Evolutionary conservation across 1,284 basidiomycete genomes (phyloP).

Genomic region (Leccinum pseudoinsigne): DNA sequence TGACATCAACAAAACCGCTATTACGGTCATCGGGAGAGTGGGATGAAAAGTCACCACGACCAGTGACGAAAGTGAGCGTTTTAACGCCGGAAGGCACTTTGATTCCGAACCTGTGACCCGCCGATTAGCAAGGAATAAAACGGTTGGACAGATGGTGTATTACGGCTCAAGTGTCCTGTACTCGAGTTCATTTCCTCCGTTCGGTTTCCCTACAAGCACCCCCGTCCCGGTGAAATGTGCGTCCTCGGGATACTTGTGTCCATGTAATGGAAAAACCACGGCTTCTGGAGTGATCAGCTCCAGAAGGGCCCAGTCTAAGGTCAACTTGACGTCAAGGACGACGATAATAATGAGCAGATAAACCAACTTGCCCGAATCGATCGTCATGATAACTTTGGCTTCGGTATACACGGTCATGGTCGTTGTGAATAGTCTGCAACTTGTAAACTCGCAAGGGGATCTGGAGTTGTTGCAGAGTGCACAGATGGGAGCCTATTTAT

Average conservation of each 20-base stretch:
- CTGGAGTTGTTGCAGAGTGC: background rate
- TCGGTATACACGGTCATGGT: background rate
- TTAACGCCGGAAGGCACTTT: too few relatives aligned
- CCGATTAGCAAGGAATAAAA: background rate
- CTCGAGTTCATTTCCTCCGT: background rate
- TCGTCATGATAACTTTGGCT: background rate
- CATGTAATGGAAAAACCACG: background rate
- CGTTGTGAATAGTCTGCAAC: background rate
- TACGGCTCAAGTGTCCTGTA: background rate
- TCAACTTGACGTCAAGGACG: background rate
- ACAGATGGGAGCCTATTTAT: background rate
- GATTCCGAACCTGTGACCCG: background rate
- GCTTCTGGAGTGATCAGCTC: background rate
- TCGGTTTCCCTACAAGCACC: background rate
- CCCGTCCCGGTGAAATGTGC: background rate
- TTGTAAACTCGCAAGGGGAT: background rate
- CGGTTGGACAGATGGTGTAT: background rate
- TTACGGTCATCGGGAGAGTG: too few relatives aligned
- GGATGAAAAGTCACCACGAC: too few relatives aligned
- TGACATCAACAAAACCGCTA: too few relatives aligned
- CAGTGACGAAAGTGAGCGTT: too few relatives aligned
- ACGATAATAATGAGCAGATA: background rate
- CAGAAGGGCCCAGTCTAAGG: background rate
- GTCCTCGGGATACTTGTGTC: background rate
- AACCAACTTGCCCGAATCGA: background rate